phyloP scores from a whole-genome alignment of 148 eudicot genomes.

The Rhododendron ferrugineum region DNA sequence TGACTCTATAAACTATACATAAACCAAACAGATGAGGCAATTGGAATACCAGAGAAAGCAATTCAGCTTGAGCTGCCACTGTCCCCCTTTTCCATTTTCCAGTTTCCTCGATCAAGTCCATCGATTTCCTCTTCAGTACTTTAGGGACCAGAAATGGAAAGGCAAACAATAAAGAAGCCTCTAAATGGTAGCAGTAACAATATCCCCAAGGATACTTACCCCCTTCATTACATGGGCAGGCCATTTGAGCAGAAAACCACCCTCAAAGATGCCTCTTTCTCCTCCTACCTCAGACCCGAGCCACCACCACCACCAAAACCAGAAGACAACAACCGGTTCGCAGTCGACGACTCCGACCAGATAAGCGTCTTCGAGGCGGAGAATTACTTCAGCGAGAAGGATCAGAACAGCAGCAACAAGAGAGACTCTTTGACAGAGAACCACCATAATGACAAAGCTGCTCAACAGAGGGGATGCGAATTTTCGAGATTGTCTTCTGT shows the following conservation, averaged over 20 bases:
- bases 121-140: background rate
- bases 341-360: slow-evolving; percentile 43
- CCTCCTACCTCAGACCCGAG: slow-evolving; percentile 30
- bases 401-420: slow-evolving; percentile 9
- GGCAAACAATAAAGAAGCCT: slow-evolving; percentile 8
- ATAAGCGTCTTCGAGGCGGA: slow-evolving; percentile 77
- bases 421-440: background rate
- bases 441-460: background rate
- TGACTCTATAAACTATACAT: too few relatives aligned
- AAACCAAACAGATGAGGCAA: background rate
- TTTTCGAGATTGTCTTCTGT: slow-evolving; percentile 43
- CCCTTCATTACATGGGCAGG: slow-evolving; percentile 17
- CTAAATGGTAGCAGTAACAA: background rate
- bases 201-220: slow-evolving; percentile 13
- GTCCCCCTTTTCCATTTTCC: background rate
- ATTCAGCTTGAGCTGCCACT: background rate
- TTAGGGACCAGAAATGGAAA: slow-evolving; percentile 5
- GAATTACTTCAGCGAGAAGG: slow-evolving; percentile 58
- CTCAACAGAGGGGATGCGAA: slow-evolving; percentile 7
- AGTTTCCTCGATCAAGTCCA: background rate
- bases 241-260: slow-evolving; percentile 26
- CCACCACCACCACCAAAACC: slow-evolving; percentile 6
- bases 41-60: background rate
- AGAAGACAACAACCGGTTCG: slow-evolving; percentile 4
- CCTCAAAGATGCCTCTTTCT: slow-evolving; percentile 30